These are phyloP conservation scores for Colletotrichum sansevieriae DNA, from an alignment of 2,329 filamentous ascomycete genomes.

Conservation along the genomic window DNA sequence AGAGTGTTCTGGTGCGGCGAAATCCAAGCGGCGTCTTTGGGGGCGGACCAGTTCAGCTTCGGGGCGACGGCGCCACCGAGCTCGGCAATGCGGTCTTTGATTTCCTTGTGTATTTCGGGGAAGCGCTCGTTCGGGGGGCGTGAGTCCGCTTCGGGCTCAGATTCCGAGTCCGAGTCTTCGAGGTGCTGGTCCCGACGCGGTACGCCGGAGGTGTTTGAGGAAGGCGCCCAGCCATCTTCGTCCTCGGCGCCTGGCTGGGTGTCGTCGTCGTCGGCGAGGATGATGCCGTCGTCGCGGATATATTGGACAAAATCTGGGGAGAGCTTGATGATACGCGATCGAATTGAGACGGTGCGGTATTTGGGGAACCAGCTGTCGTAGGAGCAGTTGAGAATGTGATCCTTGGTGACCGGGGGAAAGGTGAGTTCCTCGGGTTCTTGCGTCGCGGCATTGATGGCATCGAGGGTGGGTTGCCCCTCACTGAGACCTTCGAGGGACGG, in stretches of 20 bases:
- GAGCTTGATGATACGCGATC: constrained; percentile 86
- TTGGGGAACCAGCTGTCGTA: constrained; percentile 92
- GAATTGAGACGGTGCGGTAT: constrained; percentile 82
- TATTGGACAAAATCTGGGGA: constrained; percentile 83
- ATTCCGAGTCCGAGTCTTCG: constrained; percentile 62
- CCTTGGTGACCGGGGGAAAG: constrained; percentile 86
- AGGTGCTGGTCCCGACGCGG: constrained; percentile 45
- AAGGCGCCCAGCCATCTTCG: constrained; percentile 62
- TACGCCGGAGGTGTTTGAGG: constrained; percentile 26
- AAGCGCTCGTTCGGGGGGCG: constrained; percentile 69
- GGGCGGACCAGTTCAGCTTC: constrained; percentile 97
- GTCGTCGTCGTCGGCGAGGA: constrained; percentile 79
- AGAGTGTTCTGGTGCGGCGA: constrained; percentile 86
- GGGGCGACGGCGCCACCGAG: constrained; percentile 89
- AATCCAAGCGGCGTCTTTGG: constrained; percentile 97
- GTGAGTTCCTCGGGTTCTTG: constrained; percentile 58
- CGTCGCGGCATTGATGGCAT: constrained; percentile 29
- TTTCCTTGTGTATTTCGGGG: constrained; percentile 79
- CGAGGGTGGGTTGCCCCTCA: constrained; percentile 35
- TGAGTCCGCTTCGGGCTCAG: constrained; percentile 59
- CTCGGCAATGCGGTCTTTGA: constrained; percentile 82
- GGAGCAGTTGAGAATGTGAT: constrained; percentile 94
- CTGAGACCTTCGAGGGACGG: constrained; percentile 47
- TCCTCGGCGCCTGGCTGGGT: constrained; percentile 68
- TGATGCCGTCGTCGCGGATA: constrained; percentile 91